phyloP scores from a whole-genome alignment of 345 rosid species.

The Eucalyptus cladocalyx region DNA sequence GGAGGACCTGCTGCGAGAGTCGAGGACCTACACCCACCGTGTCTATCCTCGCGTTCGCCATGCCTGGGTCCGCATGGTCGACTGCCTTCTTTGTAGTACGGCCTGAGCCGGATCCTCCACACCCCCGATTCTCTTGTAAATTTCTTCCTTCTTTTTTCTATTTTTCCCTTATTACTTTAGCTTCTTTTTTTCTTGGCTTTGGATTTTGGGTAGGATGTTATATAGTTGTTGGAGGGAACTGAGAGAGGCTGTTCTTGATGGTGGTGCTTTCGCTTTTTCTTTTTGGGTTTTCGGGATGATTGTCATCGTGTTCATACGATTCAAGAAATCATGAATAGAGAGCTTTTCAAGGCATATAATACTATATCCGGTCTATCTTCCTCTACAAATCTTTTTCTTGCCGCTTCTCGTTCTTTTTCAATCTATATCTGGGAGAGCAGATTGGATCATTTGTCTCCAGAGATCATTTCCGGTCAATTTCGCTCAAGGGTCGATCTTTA shows the following conservation, averaged over 20 bases:
- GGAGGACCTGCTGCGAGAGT: slow-evolving; percentile 52
- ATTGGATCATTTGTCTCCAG: background rate
- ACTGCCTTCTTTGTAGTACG: slow-evolving; percentile 46
- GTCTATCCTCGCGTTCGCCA: slow-evolving; percentile 55
- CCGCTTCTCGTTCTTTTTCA: background rate
- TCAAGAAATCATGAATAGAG: background rate
- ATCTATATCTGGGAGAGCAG: background rate
- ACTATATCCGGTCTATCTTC: background rate
- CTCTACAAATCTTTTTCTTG: background rate
- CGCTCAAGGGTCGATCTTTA: background rate
- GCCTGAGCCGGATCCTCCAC: background rate
- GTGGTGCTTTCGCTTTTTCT: background rate
- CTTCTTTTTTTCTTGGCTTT: background rate
- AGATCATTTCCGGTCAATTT: background rate
- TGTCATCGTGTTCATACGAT: background rate
- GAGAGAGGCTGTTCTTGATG: background rate
- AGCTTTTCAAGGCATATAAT: background rate
- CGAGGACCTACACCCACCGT: slow-evolving; percentile 39
- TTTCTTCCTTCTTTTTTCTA: background rate
- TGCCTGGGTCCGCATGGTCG: slow-evolving; percentile 62
- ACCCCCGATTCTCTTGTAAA: background rate
- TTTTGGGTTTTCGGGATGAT: background rate
- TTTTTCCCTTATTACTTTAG: background rate
- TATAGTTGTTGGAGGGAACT: background rate
- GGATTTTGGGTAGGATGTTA: background rate